Percentiles rank a stretch among this genome's conserved stretches.
Evolutionary conservation across 352 stramenopile species (phyloP).

Genomic region (Phytopythium oedochilum): DNA sequence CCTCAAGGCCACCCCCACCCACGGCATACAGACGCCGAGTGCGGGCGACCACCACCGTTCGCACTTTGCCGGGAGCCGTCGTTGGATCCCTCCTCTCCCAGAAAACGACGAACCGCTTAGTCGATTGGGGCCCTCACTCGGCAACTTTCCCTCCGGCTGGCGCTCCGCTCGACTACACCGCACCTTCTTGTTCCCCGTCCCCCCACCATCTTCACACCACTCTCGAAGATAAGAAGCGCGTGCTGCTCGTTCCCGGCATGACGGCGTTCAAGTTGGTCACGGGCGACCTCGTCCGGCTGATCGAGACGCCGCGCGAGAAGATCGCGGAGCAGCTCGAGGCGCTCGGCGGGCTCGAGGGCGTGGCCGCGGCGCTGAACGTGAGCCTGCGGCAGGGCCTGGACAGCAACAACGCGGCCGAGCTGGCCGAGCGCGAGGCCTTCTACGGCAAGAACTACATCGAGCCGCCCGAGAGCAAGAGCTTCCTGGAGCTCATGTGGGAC

Average conservation of each 20-base stretch:
- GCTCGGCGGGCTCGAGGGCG: constrained; percentile 44
- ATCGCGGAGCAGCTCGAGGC: constrained; percentile 27
- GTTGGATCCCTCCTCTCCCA: background rate
- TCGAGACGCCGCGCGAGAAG: constrained; percentile 61
- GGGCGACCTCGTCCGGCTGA: constrained; percentile 55
- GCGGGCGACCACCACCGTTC: background rate
- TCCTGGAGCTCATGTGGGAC: constrained; percentile 85
- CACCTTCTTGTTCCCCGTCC: too few species aligned
- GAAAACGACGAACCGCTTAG: background rate
- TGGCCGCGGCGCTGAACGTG: constrained; percentile 40
- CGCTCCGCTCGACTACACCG: background rate
- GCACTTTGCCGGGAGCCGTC: background rate
- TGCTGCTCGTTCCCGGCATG: too few species aligned
- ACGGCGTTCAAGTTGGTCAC: constrained; percentile 41
- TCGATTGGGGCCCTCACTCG: background rate
- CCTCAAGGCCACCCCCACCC: too few species aligned
- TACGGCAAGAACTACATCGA: constrained; percentile 67
- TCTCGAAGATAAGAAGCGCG: too few species aligned
- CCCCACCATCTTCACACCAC: too few species aligned
- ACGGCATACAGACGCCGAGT: background rate
- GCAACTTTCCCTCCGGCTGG: background rate
- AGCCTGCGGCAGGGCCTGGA: constrained; percentile 45
- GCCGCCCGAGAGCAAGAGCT: constrained; percentile 43
- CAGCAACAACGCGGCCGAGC: constrained; percentile 26
- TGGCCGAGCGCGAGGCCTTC: constrained; percentile 29